phyloP scores from a whole-genome alignment of 768 basidiomycete species.

The Trametes punicea region DNA sequence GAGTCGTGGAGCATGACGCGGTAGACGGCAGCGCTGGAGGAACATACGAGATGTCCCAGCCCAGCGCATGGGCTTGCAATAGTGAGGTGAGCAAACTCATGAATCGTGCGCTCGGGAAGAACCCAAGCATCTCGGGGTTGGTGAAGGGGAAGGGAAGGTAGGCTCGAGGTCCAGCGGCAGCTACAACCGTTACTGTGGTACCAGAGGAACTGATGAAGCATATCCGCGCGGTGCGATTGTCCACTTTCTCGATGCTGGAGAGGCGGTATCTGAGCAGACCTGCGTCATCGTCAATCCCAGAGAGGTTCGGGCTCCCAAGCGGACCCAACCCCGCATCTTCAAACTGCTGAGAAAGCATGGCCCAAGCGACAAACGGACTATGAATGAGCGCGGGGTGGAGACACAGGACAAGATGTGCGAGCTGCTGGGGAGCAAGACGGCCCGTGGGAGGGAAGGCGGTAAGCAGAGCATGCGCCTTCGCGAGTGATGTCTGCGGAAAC shows the following conservation, averaged over 20 bases:
- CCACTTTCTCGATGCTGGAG: conserved; percentile 38
- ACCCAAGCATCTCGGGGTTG: conserved; percentile 28
- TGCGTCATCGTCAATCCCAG: conserved; percentile 36
- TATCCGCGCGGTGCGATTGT: conserved; percentile 39
- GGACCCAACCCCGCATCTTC: conserved; percentile 52
- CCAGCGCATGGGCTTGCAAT: conserved; percentile 59
- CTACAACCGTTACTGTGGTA: conserved; percentile 34
- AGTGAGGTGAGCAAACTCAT: conserved; percentile 56
- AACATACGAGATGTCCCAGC: conserved; percentile 63
- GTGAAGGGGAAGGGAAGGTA: conserved; percentile 44
- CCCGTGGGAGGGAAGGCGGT: conserved; percentile 48
- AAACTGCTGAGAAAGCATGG: conserved; percentile 51
- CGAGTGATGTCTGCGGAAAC: conserved; percentile 62
- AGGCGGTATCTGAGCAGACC: conserved; percentile 50
- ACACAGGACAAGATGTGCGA: conserved; percentile 51
- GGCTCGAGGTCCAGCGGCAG: conserved; percentile 46
- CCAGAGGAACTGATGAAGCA: conserved; percentile 38
- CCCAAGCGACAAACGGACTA: conserved; percentile 62
- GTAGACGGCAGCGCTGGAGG: conserved; percentile 58
- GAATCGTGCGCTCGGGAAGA: conserved; percentile 49
- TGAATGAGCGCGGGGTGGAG: conserved; percentile 58
- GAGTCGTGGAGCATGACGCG: conserved; percentile 58
- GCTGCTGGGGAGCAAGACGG: conserved; percentile 41
- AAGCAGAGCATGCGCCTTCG: conserved; percentile 46
- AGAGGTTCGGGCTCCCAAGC: conserved; percentile 46